Percentiles rank a stretch among this genome's conserved stretches.
These are phyloP conservation scores for Hypomyces rosellus DNA, from an alignment of 2,329 filamentous ascomycete species.

Conservation along the genomic window DNA sequence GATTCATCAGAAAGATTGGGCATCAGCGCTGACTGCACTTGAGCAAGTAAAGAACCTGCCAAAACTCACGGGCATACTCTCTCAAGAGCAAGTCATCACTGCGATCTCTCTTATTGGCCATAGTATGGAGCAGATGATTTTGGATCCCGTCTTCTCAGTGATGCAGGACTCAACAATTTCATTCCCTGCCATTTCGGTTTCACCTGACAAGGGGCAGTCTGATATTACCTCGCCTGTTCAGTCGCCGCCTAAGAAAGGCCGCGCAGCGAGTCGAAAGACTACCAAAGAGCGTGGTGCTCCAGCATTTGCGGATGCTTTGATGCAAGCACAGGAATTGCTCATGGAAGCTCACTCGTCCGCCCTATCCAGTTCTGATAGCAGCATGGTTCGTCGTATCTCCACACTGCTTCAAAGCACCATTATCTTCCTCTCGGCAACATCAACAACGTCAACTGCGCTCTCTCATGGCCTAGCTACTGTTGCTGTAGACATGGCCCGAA, in stretches of 20 bases:
- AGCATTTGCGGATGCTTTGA: conserved; percentile 53
- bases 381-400: conserved; percentile 57
- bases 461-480: conserved; percentile 53
- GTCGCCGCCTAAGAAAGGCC: conserved; percentile 29
- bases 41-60: conserved; percentile 41
- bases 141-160: conserved; percentile 80
- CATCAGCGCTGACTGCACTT: conserved; percentile 51
- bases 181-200: conserved; percentile 60
- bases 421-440: conserved; percentile 59
- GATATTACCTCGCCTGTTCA: conserved; percentile 31
- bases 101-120: conserved; percentile 63
- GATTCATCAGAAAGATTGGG: conserved; percentile 48
- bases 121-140: conserved; percentile 65
- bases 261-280: conserved; percentile 20
- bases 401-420: conserved; percentile 58
- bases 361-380: conserved; percentile 47
- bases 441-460: conserved; percentile 37
- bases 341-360: conserved; percentile 56
- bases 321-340: conserved; percentile 59
- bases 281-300: conserved; percentile 26
- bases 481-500: conserved; percentile 63
- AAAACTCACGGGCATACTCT: conserved; percentile 32
- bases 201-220: conserved; percentile 33
- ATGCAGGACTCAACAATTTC: conserved; percentile 91
- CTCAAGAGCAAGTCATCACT: conserved; percentile 53